Percentiles rank a stretch among this genome's conserved stretches.
phyloP scores from a whole-genome alignment of 2,329 filamentous ascomycete genomes.

The Fusarium multiceps region DNA sequence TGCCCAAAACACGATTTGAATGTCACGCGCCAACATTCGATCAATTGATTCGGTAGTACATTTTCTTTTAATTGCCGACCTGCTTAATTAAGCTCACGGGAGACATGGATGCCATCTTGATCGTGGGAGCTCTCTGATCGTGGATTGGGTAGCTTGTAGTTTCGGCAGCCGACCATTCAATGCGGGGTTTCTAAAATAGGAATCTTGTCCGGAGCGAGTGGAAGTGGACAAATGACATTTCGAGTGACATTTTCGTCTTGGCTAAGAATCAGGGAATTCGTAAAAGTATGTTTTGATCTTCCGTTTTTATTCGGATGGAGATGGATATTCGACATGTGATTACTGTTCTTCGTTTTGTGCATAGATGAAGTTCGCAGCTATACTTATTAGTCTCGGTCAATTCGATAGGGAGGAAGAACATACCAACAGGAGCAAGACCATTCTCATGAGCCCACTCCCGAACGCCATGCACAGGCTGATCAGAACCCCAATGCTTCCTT shows the following conservation, averaged over 20 bases:
- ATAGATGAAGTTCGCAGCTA: slow-evolving; percentile 42
- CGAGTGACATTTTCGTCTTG: background rate
- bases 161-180: background rate
- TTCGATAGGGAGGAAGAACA: background rate
- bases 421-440: slow-evolving; percentile 39
- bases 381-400: background rate
- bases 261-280: slow-evolving; percentile 4
- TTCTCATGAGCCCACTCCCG: slow-evolving; percentile 37
- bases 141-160: slow-evolving; percentile 19
- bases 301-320: background rate
- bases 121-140: slow-evolving; percentile 7
- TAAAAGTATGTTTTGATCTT: background rate
- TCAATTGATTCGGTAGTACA: slow-evolving; percentile 19
- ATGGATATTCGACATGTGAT: background rate
- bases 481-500: slow-evolving; percentile 36
- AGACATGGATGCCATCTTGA: slow-evolving; percentile 19
- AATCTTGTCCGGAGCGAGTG: slow-evolving; percentile 11
- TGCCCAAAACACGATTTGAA: background rate
- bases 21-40: slow-evolving; percentile 20
- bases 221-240: slow-evolving; percentile 5
- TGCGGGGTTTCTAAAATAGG: slow-evolving; percentile 32
- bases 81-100: slow-evolving; percentile 10
- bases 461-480: slow-evolving; percentile 27
- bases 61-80: slow-evolving; percentile 1
- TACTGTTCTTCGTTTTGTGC: slow-evolving; percentile 37